Conservation (phyloP, 352 stramenopile species). For the Phytopythium aichiense region DNA sequence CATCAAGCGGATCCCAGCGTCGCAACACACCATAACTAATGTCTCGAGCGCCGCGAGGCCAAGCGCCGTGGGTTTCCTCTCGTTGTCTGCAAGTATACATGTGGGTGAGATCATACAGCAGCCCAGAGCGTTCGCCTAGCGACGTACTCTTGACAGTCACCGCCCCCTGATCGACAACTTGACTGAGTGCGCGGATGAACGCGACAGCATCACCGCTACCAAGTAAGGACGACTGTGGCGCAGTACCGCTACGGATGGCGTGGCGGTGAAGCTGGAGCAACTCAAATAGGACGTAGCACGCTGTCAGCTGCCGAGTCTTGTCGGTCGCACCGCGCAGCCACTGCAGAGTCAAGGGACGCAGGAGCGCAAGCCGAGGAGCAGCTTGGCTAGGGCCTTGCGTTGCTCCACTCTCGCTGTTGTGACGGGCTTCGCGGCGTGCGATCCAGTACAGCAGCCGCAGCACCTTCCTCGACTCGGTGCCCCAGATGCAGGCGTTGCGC, state of each 20-base stretch:
- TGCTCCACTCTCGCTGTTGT: neutral
- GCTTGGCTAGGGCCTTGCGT: neutral
- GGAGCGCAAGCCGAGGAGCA: constrained; percentile 8
- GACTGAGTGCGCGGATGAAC: neutral
- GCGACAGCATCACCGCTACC: neutral
- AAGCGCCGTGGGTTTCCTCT: constrained; percentile 43
- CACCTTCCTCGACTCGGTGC: constrained; percentile 35
- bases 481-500: constrained; percentile 58
- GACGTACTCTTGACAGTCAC: constrained; percentile 3
- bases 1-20: constrained; percentile 20
- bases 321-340: constrained; percentile 20
- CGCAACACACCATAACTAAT: constrained; percentile 33
- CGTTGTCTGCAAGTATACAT: neutral
- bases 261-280: constrained; percentile 35
- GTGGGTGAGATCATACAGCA: neutral
- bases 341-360: constrained; percentile 33
- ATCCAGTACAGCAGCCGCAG: constrained; percentile 59
- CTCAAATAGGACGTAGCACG: constrained; percentile 57
- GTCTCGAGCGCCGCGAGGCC: constrained; percentile 49
- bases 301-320: constrained; percentile 52
- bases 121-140: neutral
- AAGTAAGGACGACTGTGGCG: neutral
- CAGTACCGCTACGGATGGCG: neutral
- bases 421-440: constrained; percentile 9
- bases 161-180: neutral